These are phyloP conservation scores for Penicillium nucicola DNA, from an alignment of 495 filamentous ascomycete genomes.

Conservation along the genomic window DNA sequence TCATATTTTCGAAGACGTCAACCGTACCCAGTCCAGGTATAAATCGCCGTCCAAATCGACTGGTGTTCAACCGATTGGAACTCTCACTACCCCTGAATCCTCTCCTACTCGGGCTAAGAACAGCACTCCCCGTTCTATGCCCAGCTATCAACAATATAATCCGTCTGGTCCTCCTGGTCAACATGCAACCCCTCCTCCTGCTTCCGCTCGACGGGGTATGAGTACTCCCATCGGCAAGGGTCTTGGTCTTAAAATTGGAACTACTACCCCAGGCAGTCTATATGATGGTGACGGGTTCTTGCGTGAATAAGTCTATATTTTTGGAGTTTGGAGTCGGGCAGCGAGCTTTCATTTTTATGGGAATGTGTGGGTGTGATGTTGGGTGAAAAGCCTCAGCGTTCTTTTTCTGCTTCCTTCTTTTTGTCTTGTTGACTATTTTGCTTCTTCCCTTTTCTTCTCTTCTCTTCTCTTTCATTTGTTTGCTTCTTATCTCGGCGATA, in stretches of 20 bases:
- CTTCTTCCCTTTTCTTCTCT: neutral
- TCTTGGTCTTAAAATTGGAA: constrained; percentile 34
- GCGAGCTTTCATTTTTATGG: constrained; percentile 3
- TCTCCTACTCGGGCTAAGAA: constrained; percentile 9
- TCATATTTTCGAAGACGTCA: constrained; percentile 39
- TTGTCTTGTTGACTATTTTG: neutral
- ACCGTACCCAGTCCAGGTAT: neutral
- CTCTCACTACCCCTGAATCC: constrained; percentile 10
- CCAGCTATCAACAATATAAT: constrained; percentile 6
- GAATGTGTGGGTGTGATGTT: constrained; percentile 6
- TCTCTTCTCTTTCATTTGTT: constrained; percentile 7
- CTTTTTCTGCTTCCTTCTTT: constrained; percentile 9
- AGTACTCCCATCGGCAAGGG: constrained; percentile 32
- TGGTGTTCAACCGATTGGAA: constrained; percentile 4
- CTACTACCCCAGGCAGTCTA: constrained; percentile 41
- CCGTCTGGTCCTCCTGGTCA: constrained; percentile 15
- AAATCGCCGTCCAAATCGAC: constrained; percentile 10
- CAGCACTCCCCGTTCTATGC: constrained; percentile 11
- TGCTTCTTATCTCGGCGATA: neutral
- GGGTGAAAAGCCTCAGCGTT: constrained; percentile 16
- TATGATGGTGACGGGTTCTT: constrained; percentile 51
- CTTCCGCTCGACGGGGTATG: constrained; percentile 19
- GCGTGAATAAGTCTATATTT: constrained; percentile 29
- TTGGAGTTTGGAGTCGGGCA: neutral
- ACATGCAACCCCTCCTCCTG: constrained; percentile 11